A percentile compares a stretch with the other conserved stretches of the same genome.
These are phyloP conservation scores for Amanita thiersii DNA, from an alignment of 768 basidiomycete species.

Conservation along the genomic window DNA sequence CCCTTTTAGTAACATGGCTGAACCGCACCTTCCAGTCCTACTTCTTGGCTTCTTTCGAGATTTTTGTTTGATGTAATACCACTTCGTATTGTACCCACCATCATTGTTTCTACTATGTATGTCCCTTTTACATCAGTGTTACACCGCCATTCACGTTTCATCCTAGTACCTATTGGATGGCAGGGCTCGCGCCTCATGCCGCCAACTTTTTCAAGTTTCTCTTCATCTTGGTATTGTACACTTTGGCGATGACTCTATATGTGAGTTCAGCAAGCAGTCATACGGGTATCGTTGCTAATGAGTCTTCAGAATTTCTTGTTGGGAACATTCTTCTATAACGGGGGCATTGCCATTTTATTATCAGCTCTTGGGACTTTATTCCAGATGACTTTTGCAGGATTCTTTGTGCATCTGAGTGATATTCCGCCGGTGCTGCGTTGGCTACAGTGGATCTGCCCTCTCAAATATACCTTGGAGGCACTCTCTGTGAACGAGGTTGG, in stretches of 20 bases:
- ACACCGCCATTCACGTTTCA: background rate
- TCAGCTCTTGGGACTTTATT: constrained; percentile 70
- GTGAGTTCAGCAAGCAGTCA: constrained; percentile 34
- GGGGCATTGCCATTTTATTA: constrained; percentile 85
- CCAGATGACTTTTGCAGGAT: constrained; percentile 86
- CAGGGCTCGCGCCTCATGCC: constrained; percentile 72
- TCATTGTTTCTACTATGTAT: constrained; percentile 79
- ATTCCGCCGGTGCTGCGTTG: constrained; percentile 91
- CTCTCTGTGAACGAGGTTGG: constrained; percentile 88
- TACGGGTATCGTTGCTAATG: background rate
- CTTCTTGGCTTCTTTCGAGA: constrained; percentile 86
- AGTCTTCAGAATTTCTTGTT: constrained; percentile 78
- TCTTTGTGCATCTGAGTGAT: constrained; percentile 79
- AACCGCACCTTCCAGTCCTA: constrained; percentile 42
- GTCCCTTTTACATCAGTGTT: no score
- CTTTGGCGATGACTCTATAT: constrained; percentile 79
- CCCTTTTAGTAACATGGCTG: constrained; percentile 3
- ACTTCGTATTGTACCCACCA: constrained; percentile 80
- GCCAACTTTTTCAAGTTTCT: constrained; percentile 92
- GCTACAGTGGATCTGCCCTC: constrained; percentile 85
- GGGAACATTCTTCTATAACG: constrained; percentile 75
- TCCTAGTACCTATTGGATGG: constrained; percentile 88
- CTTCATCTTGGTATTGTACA: constrained; percentile 80
- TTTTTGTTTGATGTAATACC: constrained; percentile 88
- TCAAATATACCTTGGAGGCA: constrained; percentile 81